Evolutionary conservation across 139 green algal genomes (phyloP), one percentile per base, ranked within the genome.

Genomic region (Coccomyxa sp.): DNA sequence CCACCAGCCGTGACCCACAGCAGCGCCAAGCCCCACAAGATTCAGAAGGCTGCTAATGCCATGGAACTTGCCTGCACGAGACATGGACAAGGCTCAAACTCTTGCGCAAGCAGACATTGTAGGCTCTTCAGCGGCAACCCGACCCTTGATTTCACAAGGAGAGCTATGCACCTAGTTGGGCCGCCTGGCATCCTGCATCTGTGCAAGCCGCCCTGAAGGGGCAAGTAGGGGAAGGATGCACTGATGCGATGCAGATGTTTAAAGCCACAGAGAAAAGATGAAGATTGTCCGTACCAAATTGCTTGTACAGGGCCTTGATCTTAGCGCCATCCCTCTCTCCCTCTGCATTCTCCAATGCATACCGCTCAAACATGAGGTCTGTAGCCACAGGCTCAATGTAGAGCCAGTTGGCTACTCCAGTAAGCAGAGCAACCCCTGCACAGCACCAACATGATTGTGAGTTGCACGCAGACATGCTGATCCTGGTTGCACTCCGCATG

Each of bases 331-430:
- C 86, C 14, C 78, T 75, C 9, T 39, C 12, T n/a, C 50, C 78
- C 16, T 85, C 78, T 0, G 75, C 58, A 70, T 92, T 92, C 79
- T 94, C 90, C 70, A 93, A 73, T 31, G 84, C 82, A 70, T 94
- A 94, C 37, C 90, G 76, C 85, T 94, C 37, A 68, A 94, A 90
- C 89, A 95, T 93, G 54, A 92, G 69, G 0, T 37, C 68, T 0
- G 90, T 95, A 41, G 83, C 79, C 16, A 71, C 24, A 6, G 91
- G 91, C 86, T 94, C 91, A 5, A 91, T 41, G 1, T 71, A 79
- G 36, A 94, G 73, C 70, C 86, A 82, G 81, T 92, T 94, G 55
- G 69, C 64, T 8, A 14, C 75, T 36, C 69, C 37, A 24, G 77
- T 38, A 8, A 68, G 0, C 35, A 75, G 27, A 33, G 78, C 40